Conservation (phyloP, 495 filamentous ascomycete species). For the Acidomyces sp. region DNA sequence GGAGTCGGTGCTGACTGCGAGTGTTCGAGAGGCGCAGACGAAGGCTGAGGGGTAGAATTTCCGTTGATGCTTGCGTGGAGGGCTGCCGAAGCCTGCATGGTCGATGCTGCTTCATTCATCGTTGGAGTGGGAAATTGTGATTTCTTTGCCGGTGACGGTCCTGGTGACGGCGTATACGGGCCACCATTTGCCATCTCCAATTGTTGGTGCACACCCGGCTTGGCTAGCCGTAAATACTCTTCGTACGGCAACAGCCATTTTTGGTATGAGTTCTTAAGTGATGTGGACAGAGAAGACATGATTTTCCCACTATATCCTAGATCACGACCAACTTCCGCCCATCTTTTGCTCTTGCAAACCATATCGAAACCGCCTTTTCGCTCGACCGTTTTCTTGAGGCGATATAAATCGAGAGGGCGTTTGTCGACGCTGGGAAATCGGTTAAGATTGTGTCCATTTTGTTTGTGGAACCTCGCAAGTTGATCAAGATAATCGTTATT, state of each 20-base stretch:
- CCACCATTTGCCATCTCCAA: conserved; percentile 88
- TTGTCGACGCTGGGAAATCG: conserved; percentile 96
- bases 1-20: conserved; percentile 3
- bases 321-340: conserved; percentile 96
- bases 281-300: conserved; percentile 98
- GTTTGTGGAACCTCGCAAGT: conserved; percentile 90
- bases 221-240: conserved; percentile 81
- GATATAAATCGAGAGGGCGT: conserved; percentile 88
- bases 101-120: conserved; percentile 53
- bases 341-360: conserved; percentile 96
- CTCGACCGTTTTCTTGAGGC: conserved; percentile 93
- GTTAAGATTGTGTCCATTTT: conserved; percentile 86
- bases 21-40: conserved; percentile 37
- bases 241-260: conserved; percentile 94
- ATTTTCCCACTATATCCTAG: conserved; percentile 98
- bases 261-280: conserved; percentile 95
- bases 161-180: conserved; percentile 84
- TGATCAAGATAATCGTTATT: conserved; percentile 95
- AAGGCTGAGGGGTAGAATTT: conserved; percentile 38
- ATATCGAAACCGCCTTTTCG: conserved; percentile 83
- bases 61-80: conserved; percentile 51
- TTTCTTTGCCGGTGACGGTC: conserved; percentile 72
- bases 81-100: conserved; percentile 52
- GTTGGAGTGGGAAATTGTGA: conserved; percentile 52
- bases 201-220: conserved; percentile 93